Conservation (phyloP, 169 alveolate genomes). For the Plasmodium fragile region DNA sequence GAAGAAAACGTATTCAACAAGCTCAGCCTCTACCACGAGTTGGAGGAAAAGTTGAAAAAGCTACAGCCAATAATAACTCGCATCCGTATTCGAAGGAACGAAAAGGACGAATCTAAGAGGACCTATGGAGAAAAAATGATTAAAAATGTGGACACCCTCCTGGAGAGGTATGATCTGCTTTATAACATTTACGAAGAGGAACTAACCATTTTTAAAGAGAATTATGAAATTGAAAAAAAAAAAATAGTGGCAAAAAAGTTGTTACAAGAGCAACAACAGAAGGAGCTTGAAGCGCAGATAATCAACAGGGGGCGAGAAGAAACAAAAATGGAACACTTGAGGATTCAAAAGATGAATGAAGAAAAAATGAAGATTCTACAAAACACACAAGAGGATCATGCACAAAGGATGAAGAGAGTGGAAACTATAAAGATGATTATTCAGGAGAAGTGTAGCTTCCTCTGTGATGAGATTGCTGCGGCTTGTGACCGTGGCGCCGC, state of each 20-base stretch:
- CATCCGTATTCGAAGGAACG: constrained; percentile 60
- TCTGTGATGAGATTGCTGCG: constrained; percentile 37
- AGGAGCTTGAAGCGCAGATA: constrained; percentile 36
- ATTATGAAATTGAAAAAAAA: constrained; percentile 66
- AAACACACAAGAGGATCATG: constrained; percentile 27
- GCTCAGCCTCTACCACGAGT: constrained; percentile 58
- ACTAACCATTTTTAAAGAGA: constrained; percentile 51
- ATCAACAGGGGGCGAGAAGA: constrained; percentile 45
- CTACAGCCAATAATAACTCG: constrained; percentile 60
- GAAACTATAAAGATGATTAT: constrained; percentile 28
- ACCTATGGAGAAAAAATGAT: constrained; percentile 71
- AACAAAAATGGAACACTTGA: constrained; percentile 45
- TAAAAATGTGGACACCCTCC: constrained; percentile 55
- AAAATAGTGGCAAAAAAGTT: constrained; percentile 24
- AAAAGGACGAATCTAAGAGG: constrained; percentile 40
- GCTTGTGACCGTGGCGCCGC: constrained; percentile 39
- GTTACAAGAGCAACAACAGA: constrained; percentile 42
- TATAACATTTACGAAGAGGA: constrained; percentile 69
- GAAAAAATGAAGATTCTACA: constrained; percentile 30
- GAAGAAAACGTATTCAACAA: constrained; percentile 48
- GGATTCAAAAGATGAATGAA: constrained; percentile 20
- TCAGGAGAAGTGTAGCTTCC: constrained; percentile 33
- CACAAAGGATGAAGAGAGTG: constrained; percentile 4
- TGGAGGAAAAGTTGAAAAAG: constrained; percentile 43
- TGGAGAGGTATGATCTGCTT: constrained; percentile 48